Conservation (phyloP, 176 grass and related monocot genomes). For the Pontederia crassipes region DNA sequence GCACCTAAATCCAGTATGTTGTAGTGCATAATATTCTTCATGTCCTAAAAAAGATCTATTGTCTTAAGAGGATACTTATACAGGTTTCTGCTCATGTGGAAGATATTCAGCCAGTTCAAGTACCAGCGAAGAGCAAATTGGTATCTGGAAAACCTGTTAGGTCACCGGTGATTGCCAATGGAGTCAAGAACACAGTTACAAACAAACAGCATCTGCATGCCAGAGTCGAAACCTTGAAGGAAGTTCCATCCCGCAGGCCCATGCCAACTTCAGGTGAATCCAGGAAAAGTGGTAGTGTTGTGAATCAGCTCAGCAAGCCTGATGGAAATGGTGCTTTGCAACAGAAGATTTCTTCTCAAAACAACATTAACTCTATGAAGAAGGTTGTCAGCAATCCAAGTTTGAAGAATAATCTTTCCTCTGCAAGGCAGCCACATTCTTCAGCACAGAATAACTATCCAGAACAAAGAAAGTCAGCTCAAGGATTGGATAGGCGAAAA, state of each 20-base stretch:
- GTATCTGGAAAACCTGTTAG: slow-evolving; percentile 5
- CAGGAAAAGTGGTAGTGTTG: background rate
- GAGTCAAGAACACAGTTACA: slow-evolving; percentile 32
- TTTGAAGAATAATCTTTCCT: slow-evolving; percentile 23
- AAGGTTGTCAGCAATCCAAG: slow-evolving; percentile 34
- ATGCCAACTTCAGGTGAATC: slow-evolving; percentile 6
- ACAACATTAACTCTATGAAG: slow-evolving; percentile 33
- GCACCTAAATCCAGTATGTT: slow-evolving; percentile 47
- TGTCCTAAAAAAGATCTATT: background rate
- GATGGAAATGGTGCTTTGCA: background rate
- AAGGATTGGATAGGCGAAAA: slow-evolving; percentile 15
- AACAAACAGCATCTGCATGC: slow-evolving; percentile 26
- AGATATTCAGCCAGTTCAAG: slow-evolving; percentile 19
- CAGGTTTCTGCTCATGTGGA: slow-evolving; percentile 31
- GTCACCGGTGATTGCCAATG: slow-evolving; percentile 1
- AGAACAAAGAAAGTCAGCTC: slow-evolving; percentile 22
- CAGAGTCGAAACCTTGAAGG: slow-evolving; percentile 17
- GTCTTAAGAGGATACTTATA: slow-evolving; percentile 24
- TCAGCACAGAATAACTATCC: slow-evolving; percentile 21
- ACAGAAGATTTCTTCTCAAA: background rate
- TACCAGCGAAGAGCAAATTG: slow-evolving; percentile 13
- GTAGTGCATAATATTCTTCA: background rate
- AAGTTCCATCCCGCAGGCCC: slow-evolving; percentile 4
- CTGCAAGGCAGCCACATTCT: slow-evolving; percentile 14
- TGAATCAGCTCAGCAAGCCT: background rate